Conservation (phyloP, 225 moss, liverwort and hornwort species). For the Straminergon stramineum region DNA sequence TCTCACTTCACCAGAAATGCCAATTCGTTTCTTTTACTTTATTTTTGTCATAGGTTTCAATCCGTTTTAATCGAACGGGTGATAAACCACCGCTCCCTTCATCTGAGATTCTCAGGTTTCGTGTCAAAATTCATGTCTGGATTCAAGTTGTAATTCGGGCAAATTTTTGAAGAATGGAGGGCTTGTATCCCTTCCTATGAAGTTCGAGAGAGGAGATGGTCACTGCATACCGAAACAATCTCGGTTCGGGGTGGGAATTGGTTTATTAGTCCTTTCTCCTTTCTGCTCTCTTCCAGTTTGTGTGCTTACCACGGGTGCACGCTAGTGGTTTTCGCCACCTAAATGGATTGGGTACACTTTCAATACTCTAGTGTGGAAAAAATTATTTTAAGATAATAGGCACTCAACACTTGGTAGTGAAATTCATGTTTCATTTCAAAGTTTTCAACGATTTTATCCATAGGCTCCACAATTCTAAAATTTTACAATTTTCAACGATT, state of each 20-base stretch:
- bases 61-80: not conserved
- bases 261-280: not conserved
- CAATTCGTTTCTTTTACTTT: not conserved
- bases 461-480: not conserved
- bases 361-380: no score
- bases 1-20: not conserved
- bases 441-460: not conserved
- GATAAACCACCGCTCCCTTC: not conserved
- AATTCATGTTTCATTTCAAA: not conserved
- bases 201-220: not conserved
- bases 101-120: not conserved
- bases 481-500: not conserved
- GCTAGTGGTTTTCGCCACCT: not conserved
- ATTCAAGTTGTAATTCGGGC: not conserved
- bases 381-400: not conserved
- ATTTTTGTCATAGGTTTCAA: not conserved
- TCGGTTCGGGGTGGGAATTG: not conserved
- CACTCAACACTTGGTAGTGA: not conserved
- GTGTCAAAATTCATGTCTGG: not conserved
- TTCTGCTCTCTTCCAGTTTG: not conserved
- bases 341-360: no score
- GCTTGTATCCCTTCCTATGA: not conserved
- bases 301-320: not conserved
- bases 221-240: not conserved
- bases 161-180: not conserved